Evolutionary conservation across 2,329 filamentous ascomycete species (phyloP), one percentile per base, ranked within the genome.

Genomic region (Arthrobotrys entomopaga): DNA sequence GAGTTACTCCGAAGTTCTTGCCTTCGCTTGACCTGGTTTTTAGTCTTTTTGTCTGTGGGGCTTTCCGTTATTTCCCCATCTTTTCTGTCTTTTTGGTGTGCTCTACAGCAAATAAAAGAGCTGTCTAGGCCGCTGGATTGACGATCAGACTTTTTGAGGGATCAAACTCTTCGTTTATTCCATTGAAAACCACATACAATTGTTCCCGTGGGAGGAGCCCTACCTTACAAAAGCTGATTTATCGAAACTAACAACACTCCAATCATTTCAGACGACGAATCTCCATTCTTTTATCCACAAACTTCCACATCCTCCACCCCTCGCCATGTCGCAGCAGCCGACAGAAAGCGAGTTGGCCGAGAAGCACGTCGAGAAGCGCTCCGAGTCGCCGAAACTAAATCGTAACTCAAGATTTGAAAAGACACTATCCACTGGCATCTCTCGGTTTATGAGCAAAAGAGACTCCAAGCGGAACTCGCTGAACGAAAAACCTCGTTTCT

Each of bases 401-500:
- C 56, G 56, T 13, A 73, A 64, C 50, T 66, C 63, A 4, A 54
- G 69, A 63, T 73, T 73, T 56, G 69, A 73, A 19, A 73, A 73
- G 49, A 65, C 73, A 15, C 65, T 78, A 15, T 76, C 76, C 48
- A 34, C 29, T 34, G 29, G 29, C 29, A 71, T 77, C 19, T 75
- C 76, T 43, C 74, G 76, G 26, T 54, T 77, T 38, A 77, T 75
- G 67, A 78, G 76, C 65, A 75, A 77, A 38, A 70, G 73, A 22
- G 77, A 77, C 64, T 56, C 75, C 49, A 77, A 76, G 60, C 69
- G 49, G 42, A 58, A 40, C 22, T 67, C 63, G 24, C 42, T 61
- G 67, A 76, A 65, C 58, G 53, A 57, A 19, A 57, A 66, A 71
- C 65, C 76, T 61, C 40, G 64, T 50, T 78, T 77, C 59, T 72